Evolutionary conservation across 176 grass and related monocot genomes (phyloP), one percentile per base, ranked within the genome.

Genomic region (Alopecurus myosuroides): DNA sequence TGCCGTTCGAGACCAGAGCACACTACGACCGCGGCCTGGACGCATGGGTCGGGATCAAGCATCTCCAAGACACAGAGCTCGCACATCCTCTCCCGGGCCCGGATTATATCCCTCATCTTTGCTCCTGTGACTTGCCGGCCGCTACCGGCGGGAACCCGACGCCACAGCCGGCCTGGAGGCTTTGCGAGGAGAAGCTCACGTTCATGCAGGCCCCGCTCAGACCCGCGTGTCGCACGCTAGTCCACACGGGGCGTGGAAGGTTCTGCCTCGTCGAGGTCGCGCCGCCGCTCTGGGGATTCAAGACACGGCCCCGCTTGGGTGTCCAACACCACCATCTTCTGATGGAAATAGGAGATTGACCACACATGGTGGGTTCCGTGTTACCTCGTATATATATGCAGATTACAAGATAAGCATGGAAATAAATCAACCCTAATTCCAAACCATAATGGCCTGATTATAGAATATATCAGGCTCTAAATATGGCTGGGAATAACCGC

Each of bases 21-120:
- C 25, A 67, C 70, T 46, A 67, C 57, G 15, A 81, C 78, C 11
- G 46, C 36, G 70, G 77, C 45, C 34, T 71, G 18, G 70, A 82
- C 23, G 60, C 73, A 4, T 49, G 45, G 78, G 58, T 82, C 22
- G 23, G 57, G 70, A 4, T 76, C 70, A 1, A 4, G 28, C 17
- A 63, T 5, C 17, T 1, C 1, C 0, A 30, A 1, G 6, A 31
- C 60, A 31, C 25, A 5, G 60, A n/a, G n/a, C n/a, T n/a, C n/a
- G n/a, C n/a, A n/a, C n/a, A n/a, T n/a, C n/a, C n/a, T n/a, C n/a
- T n/a, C n/a, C n/a, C n/a, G n/a, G n/a, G n/a, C n/a, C n/a, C n/a
- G n/a, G n/a, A n/a, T n/a, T n/a, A n/a, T n/a, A n/a, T n/a, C n/a
- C n/a, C n/a, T n/a, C n/a, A n/a, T n/a, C n/a, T n/a, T n/a, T n/a